phyloP scores from a whole-genome alignment of 768 basidiomycete species.

The Pisolithus albus region DNA sequence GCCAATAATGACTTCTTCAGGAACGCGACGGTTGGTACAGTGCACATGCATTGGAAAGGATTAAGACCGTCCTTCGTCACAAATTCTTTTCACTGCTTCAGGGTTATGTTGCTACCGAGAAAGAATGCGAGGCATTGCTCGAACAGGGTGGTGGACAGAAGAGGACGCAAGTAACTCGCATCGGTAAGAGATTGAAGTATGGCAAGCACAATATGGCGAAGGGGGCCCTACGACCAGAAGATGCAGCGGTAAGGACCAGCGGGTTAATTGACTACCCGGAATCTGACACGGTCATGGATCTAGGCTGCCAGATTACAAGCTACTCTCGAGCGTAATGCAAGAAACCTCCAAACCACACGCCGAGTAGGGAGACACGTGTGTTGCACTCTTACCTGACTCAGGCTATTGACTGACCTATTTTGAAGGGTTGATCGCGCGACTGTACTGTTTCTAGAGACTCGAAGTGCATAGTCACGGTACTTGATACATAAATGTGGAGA shows the following conservation, averaged over 20 bases:
- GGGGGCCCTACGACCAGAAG: slow-evolving; percentile 73
- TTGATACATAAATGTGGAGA: slow-evolving; percentile 15
- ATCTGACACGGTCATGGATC: neutral
- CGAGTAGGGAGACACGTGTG: slow-evolving; percentile 16
- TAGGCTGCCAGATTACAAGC: slow-evolving; percentile 69
- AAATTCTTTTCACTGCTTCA: slow-evolving; percentile 79
- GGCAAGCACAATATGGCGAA: slow-evolving; percentile 89
- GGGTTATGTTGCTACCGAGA: slow-evolving; percentile 63
- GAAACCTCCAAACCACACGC: slow-evolving; percentile 22
- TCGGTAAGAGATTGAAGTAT: slow-evolving; percentile 45
- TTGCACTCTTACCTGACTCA: slow-evolving; percentile 16
- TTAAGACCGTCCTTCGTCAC: slow-evolving; percentile 77
- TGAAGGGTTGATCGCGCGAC: slow-evolving; percentile 1
- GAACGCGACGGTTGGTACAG: slow-evolving; percentile 90
- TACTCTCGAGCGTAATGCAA: slow-evolving; percentile 43
- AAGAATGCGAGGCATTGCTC: slow-evolving; percentile 66
- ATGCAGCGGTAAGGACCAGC: slow-evolving; percentile 58
- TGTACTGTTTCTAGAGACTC: neutral
- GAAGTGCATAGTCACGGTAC: slow-evolving; percentile 15
- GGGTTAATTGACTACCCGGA: neutral
- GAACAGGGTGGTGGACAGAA: slow-evolving; percentile 22
- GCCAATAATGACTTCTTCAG: slow-evolving; percentile 25
- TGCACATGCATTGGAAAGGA: slow-evolving; percentile 66
- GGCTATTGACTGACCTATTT: slow-evolving; percentile 3
- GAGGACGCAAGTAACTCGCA: slow-evolving; percentile 34